A percentile compares a stretch with the other conserved stretches of the same genome.
phyloP scores from a whole-genome alignment of 306 rosid species.

The Comarum palustre region DNA sequence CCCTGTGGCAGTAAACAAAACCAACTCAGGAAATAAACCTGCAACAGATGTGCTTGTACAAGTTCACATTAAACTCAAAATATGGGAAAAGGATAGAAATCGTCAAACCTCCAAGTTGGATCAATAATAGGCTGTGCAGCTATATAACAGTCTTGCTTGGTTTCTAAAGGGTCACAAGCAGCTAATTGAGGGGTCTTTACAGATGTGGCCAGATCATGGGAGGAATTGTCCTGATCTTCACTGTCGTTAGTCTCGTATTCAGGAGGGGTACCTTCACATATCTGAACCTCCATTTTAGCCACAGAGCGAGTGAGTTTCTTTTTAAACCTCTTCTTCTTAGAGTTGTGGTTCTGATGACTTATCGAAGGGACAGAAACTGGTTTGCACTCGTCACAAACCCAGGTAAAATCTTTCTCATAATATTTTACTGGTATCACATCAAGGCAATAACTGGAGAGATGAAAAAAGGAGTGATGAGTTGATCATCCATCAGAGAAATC shows the following conservation, averaged over 20 bases:
- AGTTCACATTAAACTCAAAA: slow-evolving; percentile 26
- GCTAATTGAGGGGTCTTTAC: slow-evolving; percentile 25
- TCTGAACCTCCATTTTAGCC: slow-evolving; percentile 14
- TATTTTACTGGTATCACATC: slow-evolving; percentile 10
- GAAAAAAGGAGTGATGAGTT: not conserved
- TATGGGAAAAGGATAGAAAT: not conserved
- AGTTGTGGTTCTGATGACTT: slow-evolving; percentile 5
- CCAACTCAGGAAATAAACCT: slow-evolving; percentile 9
- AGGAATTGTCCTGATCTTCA: slow-evolving; percentile 26
- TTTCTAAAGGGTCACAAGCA: slow-evolving; percentile 12
- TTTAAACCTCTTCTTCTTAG: slow-evolving; percentile 14
- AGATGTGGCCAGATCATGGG: slow-evolving; percentile 13
- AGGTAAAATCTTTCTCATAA: slow-evolving; percentile 36
- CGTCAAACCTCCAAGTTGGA: slow-evolving; percentile 67
- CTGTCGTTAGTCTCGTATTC: slow-evolving; percentile 19
- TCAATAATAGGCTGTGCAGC: slow-evolving; percentile 55
- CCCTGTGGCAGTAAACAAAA: slow-evolving; percentile 56
- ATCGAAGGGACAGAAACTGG: slow-evolving; percentile 3
- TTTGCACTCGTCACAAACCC: slow-evolving; percentile 80
- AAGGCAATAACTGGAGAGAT: slow-evolving; percentile 18
- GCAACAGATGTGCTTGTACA: slow-evolving; percentile 14
- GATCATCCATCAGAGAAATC: not conserved
- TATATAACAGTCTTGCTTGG: slow-evolving; percentile 11
- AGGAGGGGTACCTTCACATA: slow-evolving; percentile 19
- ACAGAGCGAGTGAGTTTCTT: slow-evolving; percentile 15